Evolutionary conservation across 805 yeast species (phyloP).

Genomic region (Ogataea nonfermentans): DNA sequence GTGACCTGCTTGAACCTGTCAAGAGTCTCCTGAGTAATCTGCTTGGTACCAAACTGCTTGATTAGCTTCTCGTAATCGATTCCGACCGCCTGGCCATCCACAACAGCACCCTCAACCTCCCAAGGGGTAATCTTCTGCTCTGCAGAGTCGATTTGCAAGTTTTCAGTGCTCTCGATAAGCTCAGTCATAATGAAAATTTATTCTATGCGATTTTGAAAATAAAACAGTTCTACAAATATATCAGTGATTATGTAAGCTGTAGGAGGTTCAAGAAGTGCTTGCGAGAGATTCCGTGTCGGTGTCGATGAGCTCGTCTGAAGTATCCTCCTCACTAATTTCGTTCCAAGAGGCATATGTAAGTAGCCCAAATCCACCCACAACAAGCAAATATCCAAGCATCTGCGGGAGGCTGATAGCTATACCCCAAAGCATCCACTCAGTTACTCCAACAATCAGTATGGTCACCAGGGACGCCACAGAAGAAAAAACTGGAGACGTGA

Average conservation of each 20-base stretch:
- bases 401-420: conserved; percentile 54
- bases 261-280: conserved; percentile 18
- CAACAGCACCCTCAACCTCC: conserved; percentile 99
- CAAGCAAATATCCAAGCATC: conserved; percentile 64
- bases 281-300: conserved; percentile 34
- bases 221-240: too few species aligned
- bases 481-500: conserved; percentile 82
- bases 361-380: conserved; percentile 65
- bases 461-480: conserved; percentile 62
- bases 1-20: conserved; percentile 76
- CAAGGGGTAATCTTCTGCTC: conserved; percentile 85
- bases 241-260: background rate
- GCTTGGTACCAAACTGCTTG: conserved; percentile 80
- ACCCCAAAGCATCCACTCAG: conserved; percentile 69
- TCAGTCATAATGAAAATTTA: conserved; percentile 4
- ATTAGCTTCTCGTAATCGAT: conserved; percentile 91
- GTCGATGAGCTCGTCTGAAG: conserved; percentile 33
- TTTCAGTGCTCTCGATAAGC: conserved; percentile 10
- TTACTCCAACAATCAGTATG: conserved; percentile 73
- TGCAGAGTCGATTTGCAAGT: conserved; percentile 5
- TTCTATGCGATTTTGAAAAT: background rate
- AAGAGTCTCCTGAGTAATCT: conserved; percentile 67
- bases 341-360: conserved; percentile 66
- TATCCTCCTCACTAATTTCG: conserved; percentile 48
- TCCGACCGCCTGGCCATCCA: conserved; percentile 85